Evolutionary conservation across 345 rosid species (phyloP).

Genomic region (Tarenaya hassleriana): DNA sequence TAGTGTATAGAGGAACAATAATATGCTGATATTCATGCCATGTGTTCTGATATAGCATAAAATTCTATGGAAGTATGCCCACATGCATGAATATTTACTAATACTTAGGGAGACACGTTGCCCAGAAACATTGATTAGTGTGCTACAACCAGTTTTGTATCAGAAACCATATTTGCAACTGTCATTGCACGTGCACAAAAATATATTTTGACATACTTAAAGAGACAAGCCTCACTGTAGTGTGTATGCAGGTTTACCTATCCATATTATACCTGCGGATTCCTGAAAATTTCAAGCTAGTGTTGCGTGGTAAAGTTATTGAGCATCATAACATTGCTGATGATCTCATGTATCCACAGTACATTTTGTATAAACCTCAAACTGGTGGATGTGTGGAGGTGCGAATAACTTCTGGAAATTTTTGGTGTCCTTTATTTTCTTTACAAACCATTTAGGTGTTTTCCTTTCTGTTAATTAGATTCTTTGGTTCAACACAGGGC

Average conservation of each 20-base stretch:
- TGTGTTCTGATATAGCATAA: neutral
- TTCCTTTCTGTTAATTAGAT: neutral
- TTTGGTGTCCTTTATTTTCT: slow-evolving; percentile 13
- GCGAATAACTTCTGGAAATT: slow-evolving; percentile 2
- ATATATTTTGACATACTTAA: neutral
- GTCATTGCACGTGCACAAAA: neutral
- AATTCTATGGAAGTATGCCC: neutral
- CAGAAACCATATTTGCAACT: neutral
- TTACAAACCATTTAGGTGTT: slow-evolving; percentile 12
- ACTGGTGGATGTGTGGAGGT: slow-evolving; percentile 64
- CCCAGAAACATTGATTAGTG: slow-evolving; percentile 9
- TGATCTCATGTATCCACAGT: slow-evolving; percentile 76
- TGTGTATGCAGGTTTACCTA: slow-evolving; percentile 51
- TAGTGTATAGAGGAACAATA: slow-evolving; percentile 1
- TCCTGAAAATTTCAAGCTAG: slow-evolving; percentile 61
- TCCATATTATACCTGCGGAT: slow-evolving; percentile 81
- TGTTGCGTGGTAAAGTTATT: slow-evolving; percentile 64
- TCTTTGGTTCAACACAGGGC: slow-evolving; percentile 44
- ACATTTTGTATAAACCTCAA: slow-evolving; percentile 80
- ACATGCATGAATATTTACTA: slow-evolving; percentile 15
- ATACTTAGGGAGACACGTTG: neutral
- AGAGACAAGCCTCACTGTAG: slow-evolving; percentile 2
- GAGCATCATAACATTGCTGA: slow-evolving; percentile 79
- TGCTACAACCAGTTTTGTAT: slow-evolving; percentile 11
- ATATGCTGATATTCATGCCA: slow-evolving; percentile 15